These are phyloP conservation scores for Coemansia aciculifera DNA, from an alignment of 192 early-diverging fungal genomes.

Conservation along the genomic window DNA sequence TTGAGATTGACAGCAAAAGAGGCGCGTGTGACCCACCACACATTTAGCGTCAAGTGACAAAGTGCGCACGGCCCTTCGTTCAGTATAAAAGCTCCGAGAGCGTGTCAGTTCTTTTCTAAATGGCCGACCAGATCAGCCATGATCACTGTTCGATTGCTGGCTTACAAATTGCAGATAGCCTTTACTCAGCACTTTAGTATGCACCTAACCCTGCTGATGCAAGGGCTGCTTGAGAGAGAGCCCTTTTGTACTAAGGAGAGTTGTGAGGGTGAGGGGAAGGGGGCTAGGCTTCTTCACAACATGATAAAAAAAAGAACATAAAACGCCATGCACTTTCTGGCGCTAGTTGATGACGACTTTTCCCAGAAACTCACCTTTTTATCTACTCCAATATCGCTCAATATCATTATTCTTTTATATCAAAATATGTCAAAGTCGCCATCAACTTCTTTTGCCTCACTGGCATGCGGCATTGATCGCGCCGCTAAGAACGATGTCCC, in stretches of 20 bases:
- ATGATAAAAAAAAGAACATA: neutral
- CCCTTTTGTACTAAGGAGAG: neutral
- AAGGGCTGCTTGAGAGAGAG: neutral
- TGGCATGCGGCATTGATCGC: constrained; percentile 33
- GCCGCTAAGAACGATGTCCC: constrained; percentile 42
- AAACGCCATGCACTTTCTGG: neutral
- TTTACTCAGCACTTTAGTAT: no score
- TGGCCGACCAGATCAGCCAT: neutral
- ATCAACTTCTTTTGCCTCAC: constrained; percentile 15
- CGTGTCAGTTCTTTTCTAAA: neutral
- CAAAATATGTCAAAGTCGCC: constrained; percentile 12
- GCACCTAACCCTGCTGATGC: constrained; percentile 10
- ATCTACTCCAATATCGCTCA: neutral
- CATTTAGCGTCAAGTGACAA: neutral
- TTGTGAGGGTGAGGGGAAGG: neutral
- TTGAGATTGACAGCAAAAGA: neutral
- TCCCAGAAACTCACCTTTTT: neutral
- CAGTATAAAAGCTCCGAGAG: neutral
- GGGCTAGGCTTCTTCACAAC: neutral
- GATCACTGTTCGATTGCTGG: neutral
- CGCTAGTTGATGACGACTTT: neutral
- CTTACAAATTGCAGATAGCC: neutral
- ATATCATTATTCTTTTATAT: neutral
- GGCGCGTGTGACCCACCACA: neutral
- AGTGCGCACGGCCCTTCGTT: neutral